phyloP scores from a whole-genome alignment of 2,329 filamentous ascomycete genomes.

The Tolypocladium ovalisporum region DNA sequence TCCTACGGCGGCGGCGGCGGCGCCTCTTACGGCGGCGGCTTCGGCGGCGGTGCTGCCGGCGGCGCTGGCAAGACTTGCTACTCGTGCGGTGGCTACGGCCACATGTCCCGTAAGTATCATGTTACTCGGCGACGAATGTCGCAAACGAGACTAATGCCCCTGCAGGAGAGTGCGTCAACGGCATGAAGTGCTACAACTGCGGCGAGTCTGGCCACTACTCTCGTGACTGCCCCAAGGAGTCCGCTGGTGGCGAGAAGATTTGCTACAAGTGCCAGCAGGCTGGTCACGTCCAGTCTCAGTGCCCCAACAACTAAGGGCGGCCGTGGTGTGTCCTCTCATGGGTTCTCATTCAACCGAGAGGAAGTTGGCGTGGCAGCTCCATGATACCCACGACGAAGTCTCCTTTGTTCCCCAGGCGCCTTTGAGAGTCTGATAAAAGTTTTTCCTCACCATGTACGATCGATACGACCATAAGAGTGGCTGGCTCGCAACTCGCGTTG shows the following conservation, averaged over 20 bases:
- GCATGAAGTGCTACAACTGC: conserved; percentile 99
- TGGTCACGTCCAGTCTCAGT: conserved; percentile 88
- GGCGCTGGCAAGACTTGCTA: conserved; percentile 80
- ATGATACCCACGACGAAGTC: conserved; percentile 30
- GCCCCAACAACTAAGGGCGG: conserved; percentile 62
- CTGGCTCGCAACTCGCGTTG: conserved; percentile 17
- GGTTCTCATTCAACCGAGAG: conserved; percentile 9
- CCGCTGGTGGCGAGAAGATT: conserved; percentile 77
- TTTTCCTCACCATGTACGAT: conserved; percentile 17
- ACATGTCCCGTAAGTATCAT: conserved; percentile 70
- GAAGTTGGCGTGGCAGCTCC: conserved; percentile 28
- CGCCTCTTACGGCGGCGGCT: conserved; percentile 28
- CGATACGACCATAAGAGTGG: conserved; percentile 19
- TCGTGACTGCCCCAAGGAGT: conserved; percentile 91
- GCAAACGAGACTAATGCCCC: conserved; percentile 9
- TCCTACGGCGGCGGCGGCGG: conserved; percentile 32
- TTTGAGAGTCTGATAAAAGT: conserved; percentile 10
- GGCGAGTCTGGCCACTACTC: conserved; percentile 89
- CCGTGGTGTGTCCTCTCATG: conserved; percentile 11
- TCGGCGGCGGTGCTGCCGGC: conserved; percentile 27
- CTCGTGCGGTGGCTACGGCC: conserved; percentile 92
- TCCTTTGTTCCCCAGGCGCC: conserved; percentile 10
- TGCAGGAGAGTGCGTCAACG: conserved; percentile 82
- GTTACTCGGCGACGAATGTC: too few relatives aligned
- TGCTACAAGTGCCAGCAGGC: conserved; percentile 90